phyloP scores from a whole-genome alignment of 2,329 filamentous ascomycete species.

The Colletotrichum truncatum region DNA sequence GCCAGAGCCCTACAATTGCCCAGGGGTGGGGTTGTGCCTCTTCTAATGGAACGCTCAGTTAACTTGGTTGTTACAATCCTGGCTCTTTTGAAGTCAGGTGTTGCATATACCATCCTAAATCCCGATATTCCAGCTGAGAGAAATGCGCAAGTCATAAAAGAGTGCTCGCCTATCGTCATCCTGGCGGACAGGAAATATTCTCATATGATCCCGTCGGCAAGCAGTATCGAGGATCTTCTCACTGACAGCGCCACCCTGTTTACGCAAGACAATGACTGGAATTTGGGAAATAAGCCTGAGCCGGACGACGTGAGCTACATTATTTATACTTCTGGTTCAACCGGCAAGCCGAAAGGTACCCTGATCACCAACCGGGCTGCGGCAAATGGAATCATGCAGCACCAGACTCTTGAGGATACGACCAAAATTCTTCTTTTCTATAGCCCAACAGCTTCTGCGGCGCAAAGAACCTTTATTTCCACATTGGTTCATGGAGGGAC shows the following conservation, averaged over 20 bases:
- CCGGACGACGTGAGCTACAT: conserved; percentile 29
- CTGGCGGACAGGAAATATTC: background rate
- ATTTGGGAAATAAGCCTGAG: background rate
- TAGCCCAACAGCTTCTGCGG: conserved; percentile 32
- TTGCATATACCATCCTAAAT: conserved; percentile 33
- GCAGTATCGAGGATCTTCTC: background rate
- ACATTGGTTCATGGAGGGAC: conserved; percentile 34
- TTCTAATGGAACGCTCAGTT: background rate
- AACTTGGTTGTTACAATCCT: conserved; percentile 32
- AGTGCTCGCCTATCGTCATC: conserved; percentile 21
- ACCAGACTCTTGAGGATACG: conserved; percentile 4
- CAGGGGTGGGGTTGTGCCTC: background rate
- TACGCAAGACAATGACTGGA: background rate
- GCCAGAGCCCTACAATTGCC: background rate
- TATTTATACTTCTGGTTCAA: conserved; percentile 36
- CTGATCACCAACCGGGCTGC: conserved; percentile 34
- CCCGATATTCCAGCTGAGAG: conserved; percentile 30
- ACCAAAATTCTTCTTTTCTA: conserved; percentile 35
- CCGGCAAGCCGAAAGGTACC: conserved; percentile 37
- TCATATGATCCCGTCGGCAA: background rate
- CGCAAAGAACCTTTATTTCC: conserved; percentile 29
- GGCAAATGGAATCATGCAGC: background rate
- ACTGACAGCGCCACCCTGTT: background rate
- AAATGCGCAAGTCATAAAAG: conserved; percentile 29
- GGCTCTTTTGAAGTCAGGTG: conserved; percentile 35